Evolutionary conservation across 345 rosid species (phyloP).

Genomic region (Anacardium occidentale): DNA sequence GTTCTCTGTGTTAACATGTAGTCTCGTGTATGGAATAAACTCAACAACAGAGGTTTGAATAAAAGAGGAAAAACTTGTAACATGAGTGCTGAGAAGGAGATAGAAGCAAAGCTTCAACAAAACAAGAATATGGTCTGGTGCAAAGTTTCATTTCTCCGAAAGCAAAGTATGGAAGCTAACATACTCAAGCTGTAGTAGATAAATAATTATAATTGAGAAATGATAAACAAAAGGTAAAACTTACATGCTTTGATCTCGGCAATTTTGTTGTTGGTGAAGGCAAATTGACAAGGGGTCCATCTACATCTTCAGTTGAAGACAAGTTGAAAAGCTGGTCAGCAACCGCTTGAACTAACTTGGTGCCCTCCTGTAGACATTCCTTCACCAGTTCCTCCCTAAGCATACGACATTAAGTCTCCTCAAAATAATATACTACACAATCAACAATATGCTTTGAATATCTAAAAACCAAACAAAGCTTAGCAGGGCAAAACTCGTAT

Average conservation of each 20-base stretch:
- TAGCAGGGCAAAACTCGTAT: neutral
- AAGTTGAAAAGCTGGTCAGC: conserved; percentile 66
- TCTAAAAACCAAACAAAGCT: neutral
- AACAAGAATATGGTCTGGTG: neutral
- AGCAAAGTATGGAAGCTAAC: neutral
- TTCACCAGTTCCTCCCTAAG: conserved; percentile 66
- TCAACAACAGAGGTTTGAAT: too few relatives aligned
- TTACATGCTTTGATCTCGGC: conserved; percentile 73
- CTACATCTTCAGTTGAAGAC: conserved; percentile 71
- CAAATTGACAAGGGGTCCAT: conserved; percentile 78
- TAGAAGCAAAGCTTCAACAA: neutral
- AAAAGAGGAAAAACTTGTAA: neutral
- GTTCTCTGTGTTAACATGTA: too few relatives aligned
- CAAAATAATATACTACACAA: neutral
- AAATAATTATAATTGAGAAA: neutral
- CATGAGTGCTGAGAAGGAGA: neutral
- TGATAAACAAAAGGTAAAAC: neutral
- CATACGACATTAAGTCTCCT: neutral
- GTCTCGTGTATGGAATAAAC: too few relatives aligned
- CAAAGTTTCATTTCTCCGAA: neutral
- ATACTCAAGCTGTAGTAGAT: neutral
- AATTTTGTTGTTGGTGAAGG: conserved; percentile 71
- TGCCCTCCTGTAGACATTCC: conserved; percentile 58
- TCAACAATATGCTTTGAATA: neutral
- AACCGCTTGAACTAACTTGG: conserved; percentile 68